A percentile compares a stretch with the other conserved stretches of the same genome.
phyloP scores from a whole-genome alignment of 2,329 filamentous ascomycete species.

The Ascochyta pisi region DNA sequence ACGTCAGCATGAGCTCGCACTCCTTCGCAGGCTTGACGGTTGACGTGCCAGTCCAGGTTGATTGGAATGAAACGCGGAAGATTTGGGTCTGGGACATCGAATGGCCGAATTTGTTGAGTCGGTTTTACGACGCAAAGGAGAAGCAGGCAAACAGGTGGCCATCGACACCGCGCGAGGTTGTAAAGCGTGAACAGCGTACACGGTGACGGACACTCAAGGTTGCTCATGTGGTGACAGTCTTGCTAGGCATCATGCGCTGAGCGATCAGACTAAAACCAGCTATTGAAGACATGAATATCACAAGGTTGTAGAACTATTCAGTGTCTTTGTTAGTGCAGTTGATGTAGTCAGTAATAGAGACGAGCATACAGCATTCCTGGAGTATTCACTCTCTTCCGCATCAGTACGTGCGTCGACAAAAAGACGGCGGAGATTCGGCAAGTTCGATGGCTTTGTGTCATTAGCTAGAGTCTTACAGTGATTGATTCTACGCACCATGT shows the following conservation, averaged over 20 bases:
- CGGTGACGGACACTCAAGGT: not conserved
- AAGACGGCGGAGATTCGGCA: constrained; percentile 93
- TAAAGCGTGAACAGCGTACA: not conserved
- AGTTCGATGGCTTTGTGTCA: constrained; percentile 66
- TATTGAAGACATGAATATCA: constrained; percentile 95
- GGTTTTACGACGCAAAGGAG: constrained; percentile 26
- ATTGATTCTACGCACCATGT: constrained; percentile 25
- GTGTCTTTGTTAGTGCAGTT: not conserved
- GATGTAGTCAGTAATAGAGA: not conserved
- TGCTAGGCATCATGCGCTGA: constrained; percentile 71
- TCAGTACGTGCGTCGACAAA: constrained; percentile 95
- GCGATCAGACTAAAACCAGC: constrained; percentile 93
- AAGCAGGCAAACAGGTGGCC: constrained; percentile 9
- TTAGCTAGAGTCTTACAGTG: constrained; percentile 3
- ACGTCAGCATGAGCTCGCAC: constrained; percentile 26
- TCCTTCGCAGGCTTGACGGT: constrained; percentile 20
- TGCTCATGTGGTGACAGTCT: constrained; percentile 12
- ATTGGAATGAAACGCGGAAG: constrained; percentile 27
- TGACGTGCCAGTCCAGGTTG: constrained; percentile 15
- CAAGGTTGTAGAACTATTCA: constrained; percentile 91
- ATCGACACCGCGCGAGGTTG: not conserved
- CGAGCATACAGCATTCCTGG: constrained; percentile 79
- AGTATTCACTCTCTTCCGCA: constrained; percentile 92
- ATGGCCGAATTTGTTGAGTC: constrained; percentile 28
- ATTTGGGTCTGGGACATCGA: constrained; percentile 30